Base-by-base conservation (phyloP, 768 basidiomycete species). In the Atractiella rhizophila region DNA sequence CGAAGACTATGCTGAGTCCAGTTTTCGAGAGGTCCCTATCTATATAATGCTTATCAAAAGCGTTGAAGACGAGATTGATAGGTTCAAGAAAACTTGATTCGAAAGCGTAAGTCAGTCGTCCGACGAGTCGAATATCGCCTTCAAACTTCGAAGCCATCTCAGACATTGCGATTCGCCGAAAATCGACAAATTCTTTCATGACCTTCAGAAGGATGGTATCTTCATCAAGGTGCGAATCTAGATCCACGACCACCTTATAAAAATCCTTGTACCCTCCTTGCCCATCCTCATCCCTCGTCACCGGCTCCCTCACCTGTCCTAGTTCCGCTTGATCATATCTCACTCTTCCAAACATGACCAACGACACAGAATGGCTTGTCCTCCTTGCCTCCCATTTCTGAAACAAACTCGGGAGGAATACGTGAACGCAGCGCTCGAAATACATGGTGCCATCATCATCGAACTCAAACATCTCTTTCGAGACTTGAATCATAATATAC, bases 61-160 rank as follows among this genome's bases (percentile, higher is more conserved):
- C 80, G 54, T 83, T 88, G 13, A 94, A 67, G 1, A 73, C 79
- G 33, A 98, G 67, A 53, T 96, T 96, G 38, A 96, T 66, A 2
- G 83, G 82, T 58, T 96, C 91, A 5, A 96, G 68, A n/a, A 96
- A 66, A 29, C 85, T 85, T 1, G 85, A 83, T 48, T 96, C 85
- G 51, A 88, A 82, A 0, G 91, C 88, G 56, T 68, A 73, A 0
- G 77, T 80, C 24, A 86, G 62, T 23, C 67, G 66, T 2, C 83
- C 83, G 11, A 82, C 70, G 12, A 85, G 64, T 13, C 77, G 28
- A 16, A 35, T 40, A 18, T 41, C 42, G 4, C 29, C 18, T 15
- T 25, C 31, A 25, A 45, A 43, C 29, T n/a, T 40, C 16, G 34
- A 40, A 21, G 78, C 75, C 25, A 94, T 61, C 10, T 91, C 67